Conservation (phyloP, 371 early-diverging fungal genomes). For the Apophysomyces variabilis region DNA sequence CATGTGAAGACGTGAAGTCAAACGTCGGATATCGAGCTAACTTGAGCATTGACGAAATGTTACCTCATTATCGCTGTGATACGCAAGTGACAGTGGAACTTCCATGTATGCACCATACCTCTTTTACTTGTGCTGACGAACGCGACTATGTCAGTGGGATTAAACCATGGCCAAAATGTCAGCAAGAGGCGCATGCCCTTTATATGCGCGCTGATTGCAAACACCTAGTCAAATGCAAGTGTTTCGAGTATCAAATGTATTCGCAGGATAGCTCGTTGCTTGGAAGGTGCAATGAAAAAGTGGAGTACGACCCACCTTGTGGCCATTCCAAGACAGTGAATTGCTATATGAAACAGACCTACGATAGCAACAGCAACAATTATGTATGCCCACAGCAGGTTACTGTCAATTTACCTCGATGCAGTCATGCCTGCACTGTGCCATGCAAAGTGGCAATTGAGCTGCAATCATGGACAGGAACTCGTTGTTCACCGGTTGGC, state of each 20-base stretch:
- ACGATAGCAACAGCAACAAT: background rate
- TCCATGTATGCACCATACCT: background rate
- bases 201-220: constrained; percentile 1
- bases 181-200: background rate
- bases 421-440: background rate
- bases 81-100: background rate
- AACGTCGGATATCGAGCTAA: background rate
- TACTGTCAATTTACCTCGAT: constrained; percentile 4
- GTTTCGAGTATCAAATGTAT: constrained; percentile 2
- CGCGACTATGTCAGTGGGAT: background rate
- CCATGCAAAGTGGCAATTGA: constrained; percentile 7
- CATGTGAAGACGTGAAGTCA: background rate
- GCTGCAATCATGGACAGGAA: background rate
- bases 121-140: constrained; percentile 1
- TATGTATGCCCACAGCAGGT: background rate
- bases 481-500: background rate
- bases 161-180: background rate
- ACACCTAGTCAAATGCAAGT: background rate
- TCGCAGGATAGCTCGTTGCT: background rate
- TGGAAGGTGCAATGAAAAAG: background rate
- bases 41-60: background rate
- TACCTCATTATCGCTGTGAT: background rate
- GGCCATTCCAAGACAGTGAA: background rate
- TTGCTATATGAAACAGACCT: constrained; percentile 1
- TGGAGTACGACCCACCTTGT: constrained; percentile 1